These are phyloP conservation scores for Oryza glumipatula DNA, from an alignment of 176 grass and related monocot species.

Conservation along the genomic window DNA sequence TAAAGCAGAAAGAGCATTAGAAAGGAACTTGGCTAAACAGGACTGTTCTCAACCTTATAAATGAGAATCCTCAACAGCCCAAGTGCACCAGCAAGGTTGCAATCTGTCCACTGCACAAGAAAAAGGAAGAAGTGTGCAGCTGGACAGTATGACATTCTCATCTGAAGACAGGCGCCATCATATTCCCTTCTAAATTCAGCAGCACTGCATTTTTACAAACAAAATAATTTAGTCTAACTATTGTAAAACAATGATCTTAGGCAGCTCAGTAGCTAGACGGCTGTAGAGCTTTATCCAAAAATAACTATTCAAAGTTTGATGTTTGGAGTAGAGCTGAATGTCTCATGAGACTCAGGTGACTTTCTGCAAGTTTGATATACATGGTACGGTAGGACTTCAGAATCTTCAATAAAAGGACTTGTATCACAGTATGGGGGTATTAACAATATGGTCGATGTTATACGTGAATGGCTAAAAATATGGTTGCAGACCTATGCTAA, in stretches of 20 bases:
- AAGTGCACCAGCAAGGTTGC: constrained; percentile 83
- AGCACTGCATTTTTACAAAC: constrained; percentile 54
- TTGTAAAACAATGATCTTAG: neutral
- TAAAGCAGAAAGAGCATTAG: constrained; percentile 25
- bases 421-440: neutral
- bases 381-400: neutral
- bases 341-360: neutral
- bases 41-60: constrained; percentile 60
- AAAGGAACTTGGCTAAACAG: neutral
- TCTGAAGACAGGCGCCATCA: constrained; percentile 85
- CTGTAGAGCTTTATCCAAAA: neutral
- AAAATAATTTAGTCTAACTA: constrained; percentile 9
- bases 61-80: constrained; percentile 88
- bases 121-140: constrained; percentile 92
- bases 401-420: neutral
- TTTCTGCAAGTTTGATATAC: neutral
- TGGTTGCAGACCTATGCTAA: neutral
- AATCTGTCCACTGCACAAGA: constrained; percentile 90
- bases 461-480: neutral
- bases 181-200: constrained; percentile 86
- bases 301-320: neutral
- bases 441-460: neutral
- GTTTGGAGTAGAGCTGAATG: neutral
- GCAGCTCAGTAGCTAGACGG: neutral
- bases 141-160: constrained; percentile 91